Evolutionary conservation across 2,329 filamentous ascomycete species (phyloP).

Genomic region (Aspergillus arachidicola): DNA sequence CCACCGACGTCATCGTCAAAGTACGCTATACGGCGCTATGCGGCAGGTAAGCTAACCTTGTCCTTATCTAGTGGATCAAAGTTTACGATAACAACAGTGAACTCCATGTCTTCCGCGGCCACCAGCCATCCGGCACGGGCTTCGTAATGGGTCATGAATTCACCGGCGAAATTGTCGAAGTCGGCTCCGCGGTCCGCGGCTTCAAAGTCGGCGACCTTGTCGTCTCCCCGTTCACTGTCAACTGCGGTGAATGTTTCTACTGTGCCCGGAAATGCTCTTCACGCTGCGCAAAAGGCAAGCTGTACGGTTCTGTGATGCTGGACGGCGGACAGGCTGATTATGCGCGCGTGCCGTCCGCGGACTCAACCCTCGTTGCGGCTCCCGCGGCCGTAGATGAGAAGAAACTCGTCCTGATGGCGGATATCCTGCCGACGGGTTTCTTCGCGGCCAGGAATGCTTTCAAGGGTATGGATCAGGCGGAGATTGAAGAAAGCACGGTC

Average conservation of each 20-base stretch:
- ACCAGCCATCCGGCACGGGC: slow-evolving; percentile 66
- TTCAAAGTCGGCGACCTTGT: slow-evolving; percentile 74
- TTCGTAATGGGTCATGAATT: slow-evolving; percentile 80
- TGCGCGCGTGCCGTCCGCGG: slow-evolving; percentile 76
- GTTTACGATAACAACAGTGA: slow-evolving; percentile 52
- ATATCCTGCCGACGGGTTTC: slow-evolving; percentile 64
- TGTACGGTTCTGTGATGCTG: slow-evolving; percentile 70
- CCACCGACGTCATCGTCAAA: slow-evolving; percentile 77
- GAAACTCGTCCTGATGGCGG: slow-evolving; percentile 81
- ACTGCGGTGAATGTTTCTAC: slow-evolving; percentile 79
- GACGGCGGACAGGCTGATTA: slow-evolving; percentile 82
- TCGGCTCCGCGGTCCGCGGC: slow-evolving; percentile 58
- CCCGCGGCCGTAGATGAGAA: slow-evolving; percentile 70
- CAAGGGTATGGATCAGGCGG: slow-evolving; percentile 1
- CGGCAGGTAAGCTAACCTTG: slow-evolving; percentile 63
- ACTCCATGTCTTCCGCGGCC: slow-evolving; percentile 81
- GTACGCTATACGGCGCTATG: slow-evolving; percentile 81
- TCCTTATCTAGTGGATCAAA: background rate
- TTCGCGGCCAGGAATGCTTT: slow-evolving; percentile 23
- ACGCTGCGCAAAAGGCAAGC: slow-evolving; percentile 66
- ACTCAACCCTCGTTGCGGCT: slow-evolving; percentile 73
- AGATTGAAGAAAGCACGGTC: slow-evolving; percentile 17
- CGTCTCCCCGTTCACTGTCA: slow-evolving; percentile 79
- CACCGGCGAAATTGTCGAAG: slow-evolving; percentile 70
- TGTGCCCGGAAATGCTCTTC: slow-evolving; percentile 74